These are phyloP conservation scores for Udeniomyces megalosporus DNA, from an alignment of 768 basidiomycete genomes.

Conservation along the genomic window DNA sequence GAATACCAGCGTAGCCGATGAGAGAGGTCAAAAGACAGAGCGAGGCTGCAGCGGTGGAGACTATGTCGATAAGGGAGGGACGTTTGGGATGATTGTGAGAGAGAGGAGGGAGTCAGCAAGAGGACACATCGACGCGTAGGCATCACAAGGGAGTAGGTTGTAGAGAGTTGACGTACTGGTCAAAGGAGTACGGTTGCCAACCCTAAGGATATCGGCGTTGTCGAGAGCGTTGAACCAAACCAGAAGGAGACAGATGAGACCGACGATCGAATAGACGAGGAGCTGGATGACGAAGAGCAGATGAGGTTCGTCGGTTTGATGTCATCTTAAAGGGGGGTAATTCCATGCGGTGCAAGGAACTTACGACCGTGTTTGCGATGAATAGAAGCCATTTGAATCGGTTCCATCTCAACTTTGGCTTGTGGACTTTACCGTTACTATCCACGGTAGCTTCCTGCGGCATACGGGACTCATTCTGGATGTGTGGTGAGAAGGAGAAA, in stretches of 20 bases:
- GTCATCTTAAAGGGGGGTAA: background rate
- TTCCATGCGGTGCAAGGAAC: too few species aligned
- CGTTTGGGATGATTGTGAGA: background rate
- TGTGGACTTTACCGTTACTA: slow-evolving; percentile 21
- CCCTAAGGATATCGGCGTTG: slow-evolving; percentile 53
- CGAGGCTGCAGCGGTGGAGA: slow-evolving; percentile 51
- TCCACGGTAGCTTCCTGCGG: slow-evolving; percentile 24
- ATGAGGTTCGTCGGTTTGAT: background rate
- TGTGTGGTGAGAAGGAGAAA: too few species aligned
- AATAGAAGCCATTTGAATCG: slow-evolving; percentile 71
- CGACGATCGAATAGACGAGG: slow-evolving; percentile 43
- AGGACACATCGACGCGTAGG: too few species aligned
- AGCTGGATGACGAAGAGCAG: slow-evolving; percentile 32
- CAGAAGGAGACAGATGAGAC: slow-evolving; percentile 49
- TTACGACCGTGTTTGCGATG: slow-evolving; percentile 43
- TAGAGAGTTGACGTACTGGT: slow-evolving; percentile 37
- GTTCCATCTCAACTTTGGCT: slow-evolving; percentile 50
- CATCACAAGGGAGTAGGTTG: too few species aligned
- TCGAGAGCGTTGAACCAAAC: slow-evolving; percentile 63
- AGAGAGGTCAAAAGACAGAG: slow-evolving; percentile 48
- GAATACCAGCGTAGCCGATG: slow-evolving; percentile 60
- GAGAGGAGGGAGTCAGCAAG: background rate
- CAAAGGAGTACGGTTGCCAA: slow-evolving; percentile 51
- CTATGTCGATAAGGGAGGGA: slow-evolving; percentile 18
- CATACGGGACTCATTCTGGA: slow-evolving; percentile 36